These are phyloP conservation scores for Scutellaria barbata DNA, from an alignment of 257 asterid genomes.

Conservation along the genomic window DNA sequence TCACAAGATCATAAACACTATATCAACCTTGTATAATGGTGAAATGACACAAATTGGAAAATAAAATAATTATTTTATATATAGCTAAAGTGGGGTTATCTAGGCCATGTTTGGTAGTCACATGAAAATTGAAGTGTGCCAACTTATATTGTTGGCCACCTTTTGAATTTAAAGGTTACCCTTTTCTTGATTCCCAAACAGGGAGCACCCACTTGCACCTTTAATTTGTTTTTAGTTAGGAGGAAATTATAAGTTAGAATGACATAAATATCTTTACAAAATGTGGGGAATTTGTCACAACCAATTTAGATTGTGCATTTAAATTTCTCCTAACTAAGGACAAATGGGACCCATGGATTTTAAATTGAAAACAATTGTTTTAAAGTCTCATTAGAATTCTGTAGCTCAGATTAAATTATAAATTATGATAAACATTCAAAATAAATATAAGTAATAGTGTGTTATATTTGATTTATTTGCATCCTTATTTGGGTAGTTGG, in stretches of 20 bases:
- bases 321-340: slow-evolving; percentile 22
- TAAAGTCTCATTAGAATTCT: not conserved
- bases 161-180: not conserved
- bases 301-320: slow-evolving; percentile 8
- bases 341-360: slow-evolving; percentile 26
- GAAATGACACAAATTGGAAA: no score
- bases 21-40: no score
- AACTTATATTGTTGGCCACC: slow-evolving; percentile 27
- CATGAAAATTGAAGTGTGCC: slow-evolving; percentile 9
- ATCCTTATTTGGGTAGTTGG: no score
- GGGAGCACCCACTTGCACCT: slow-evolving; percentile 16
- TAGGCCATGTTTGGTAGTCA: slow-evolving; percentile 32
- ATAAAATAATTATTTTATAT: no score
- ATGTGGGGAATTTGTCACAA: not conserved
- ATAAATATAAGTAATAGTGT: no score
- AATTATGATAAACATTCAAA: no score
- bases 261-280: not conserved
- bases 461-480: no score
- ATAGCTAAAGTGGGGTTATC: not conserved
- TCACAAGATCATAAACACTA: no score
- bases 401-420: no score
- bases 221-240: slow-evolving; percentile 23
- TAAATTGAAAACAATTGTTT: not conserved
- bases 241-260: not conserved
- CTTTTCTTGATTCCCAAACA: slow-evolving; percentile 25